phyloP scores from a whole-genome alignment of 441 rosid species.

The Monsonia emarginata region DNA sequence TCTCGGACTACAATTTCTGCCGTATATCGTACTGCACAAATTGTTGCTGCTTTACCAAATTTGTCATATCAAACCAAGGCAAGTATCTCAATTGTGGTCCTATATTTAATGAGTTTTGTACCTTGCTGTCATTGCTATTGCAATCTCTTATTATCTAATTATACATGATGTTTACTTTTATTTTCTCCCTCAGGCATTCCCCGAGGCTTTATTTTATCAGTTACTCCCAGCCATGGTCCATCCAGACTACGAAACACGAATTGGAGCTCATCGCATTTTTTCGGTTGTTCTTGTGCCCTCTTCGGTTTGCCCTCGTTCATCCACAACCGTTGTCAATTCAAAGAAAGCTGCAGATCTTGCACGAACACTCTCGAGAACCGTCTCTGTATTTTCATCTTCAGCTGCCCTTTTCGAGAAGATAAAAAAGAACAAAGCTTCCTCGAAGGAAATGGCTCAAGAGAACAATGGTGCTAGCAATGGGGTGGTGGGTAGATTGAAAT shows the following conservation, averaged over 20 bases:
- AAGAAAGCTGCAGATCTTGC: conserved; percentile 43
- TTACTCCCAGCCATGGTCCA: conserved; percentile 74
- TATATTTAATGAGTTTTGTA: not conserved
- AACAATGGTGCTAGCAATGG: conserved; percentile 15
- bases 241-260: conserved; percentile 66
- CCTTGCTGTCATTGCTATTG: conserved; percentile 5
- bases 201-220: conserved; percentile 74
- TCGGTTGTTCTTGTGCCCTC: conserved; percentile 83
- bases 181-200: conserved; percentile 53
- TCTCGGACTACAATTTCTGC: conserved; percentile 67
- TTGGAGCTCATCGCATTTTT: conserved; percentile 72
- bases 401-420: conserved; percentile 94
- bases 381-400: conserved; percentile 92
- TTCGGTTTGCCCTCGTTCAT: conserved; percentile 59
- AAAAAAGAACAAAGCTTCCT: conserved; percentile 41
- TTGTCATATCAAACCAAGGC: conserved; percentile 73
- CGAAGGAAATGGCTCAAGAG: conserved; percentile 17
- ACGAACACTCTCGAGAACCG: conserved; percentile 78
- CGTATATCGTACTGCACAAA: conserved; percentile 83
- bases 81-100: conserved; percentile 15
- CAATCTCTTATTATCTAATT: not conserved
- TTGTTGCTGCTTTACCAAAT: conserved; percentile 74
- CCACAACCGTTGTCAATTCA: conserved; percentile 29
- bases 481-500: conserved; percentile 51
- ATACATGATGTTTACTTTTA: not conserved